These are phyloP conservation scores for Oryza australiensis DNA, from an alignment of 176 grass and related monocot species.

Conservation along the genomic window DNA sequence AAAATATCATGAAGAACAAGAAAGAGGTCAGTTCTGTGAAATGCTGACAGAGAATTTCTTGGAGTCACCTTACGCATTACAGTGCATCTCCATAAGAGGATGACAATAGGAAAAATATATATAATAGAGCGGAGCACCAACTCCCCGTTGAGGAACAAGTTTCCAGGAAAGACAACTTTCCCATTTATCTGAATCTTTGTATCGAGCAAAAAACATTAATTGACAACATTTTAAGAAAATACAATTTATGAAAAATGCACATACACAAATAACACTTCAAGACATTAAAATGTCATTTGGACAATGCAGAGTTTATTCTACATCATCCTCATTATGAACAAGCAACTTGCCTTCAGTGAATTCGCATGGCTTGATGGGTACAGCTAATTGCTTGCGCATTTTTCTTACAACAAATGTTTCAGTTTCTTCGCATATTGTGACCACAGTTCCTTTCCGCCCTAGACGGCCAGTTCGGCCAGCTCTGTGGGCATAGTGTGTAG, in stretches of 20 bases:
- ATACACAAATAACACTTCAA: neutral
- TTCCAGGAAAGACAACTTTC: neutral
- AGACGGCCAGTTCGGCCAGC: slow-evolving; percentile 86
- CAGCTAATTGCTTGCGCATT: slow-evolving; percentile 67
- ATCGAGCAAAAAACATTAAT: neutral
- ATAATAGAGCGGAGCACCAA: neutral
- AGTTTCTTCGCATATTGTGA: slow-evolving; percentile 82
- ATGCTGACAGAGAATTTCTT: neutral
- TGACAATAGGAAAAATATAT: neutral
- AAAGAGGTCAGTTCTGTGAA: neutral
- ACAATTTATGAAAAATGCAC: neutral
- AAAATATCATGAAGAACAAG: neutral
- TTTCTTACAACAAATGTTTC: slow-evolving; percentile 92
- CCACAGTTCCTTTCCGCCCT: slow-evolving; percentile 77
- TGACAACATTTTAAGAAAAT: slow-evolving; percentile 2
- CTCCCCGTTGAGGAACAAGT: neutral
- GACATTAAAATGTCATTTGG: neutral
- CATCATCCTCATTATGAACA: slow-evolving; percentile 56
- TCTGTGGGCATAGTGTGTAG: slow-evolving; percentile 89
- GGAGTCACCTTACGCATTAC: neutral
- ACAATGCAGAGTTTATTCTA: slow-evolving; percentile 25
- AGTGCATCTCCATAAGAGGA: neutral
- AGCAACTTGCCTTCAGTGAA: slow-evolving; percentile 55
- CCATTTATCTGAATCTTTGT: neutral
- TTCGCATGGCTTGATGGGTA: slow-evolving; percentile 58